phyloP scores from a whole-genome alignment of 805 yeast genomes.

The Lipomyces kockii region DNA sequence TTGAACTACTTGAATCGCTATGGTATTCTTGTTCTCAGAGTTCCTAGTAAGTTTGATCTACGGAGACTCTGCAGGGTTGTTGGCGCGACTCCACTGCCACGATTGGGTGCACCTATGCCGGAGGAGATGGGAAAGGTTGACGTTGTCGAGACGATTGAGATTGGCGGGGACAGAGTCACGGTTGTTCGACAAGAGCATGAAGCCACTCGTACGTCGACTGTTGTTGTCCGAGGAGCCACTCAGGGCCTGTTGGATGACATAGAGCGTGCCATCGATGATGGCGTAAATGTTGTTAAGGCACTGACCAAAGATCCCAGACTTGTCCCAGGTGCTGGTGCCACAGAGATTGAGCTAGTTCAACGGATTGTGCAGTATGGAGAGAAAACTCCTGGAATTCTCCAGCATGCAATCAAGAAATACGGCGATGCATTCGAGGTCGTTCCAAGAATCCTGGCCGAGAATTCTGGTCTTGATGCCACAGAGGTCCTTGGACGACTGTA shows the following conservation, averaged over 20 bases:
- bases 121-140: slow-evolving; percentile 92
- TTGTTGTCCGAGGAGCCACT: slow-evolving; percentile 94
- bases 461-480: slow-evolving; percentile 88
- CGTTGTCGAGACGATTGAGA: slow-evolving; percentile 85
- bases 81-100: slow-evolving; percentile 94
- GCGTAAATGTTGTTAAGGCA: slow-evolving; percentile 90
- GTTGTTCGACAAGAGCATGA: slow-evolving; percentile 73
- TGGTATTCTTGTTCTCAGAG: slow-evolving; percentile 81
- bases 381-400: slow-evolving; percentile 88
- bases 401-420: slow-evolving; percentile 89
- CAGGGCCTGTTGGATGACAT: slow-evolving; percentile 90
- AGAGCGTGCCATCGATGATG: slow-evolving; percentile 97
- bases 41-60: slow-evolving; percentile 91
- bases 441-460: slow-evolving; percentile 91
- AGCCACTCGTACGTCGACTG: slow-evolving; percentile 83
- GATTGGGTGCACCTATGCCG: slow-evolving; percentile 92
- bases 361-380: slow-evolving; percentile 86
- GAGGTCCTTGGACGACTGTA: slow-evolving; percentile 88
- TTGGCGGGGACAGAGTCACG: slow-evolving; percentile 97
- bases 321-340: slow-evolving; percentile 95
- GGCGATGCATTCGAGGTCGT: slow-evolving; percentile 94
- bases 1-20: slow-evolving; percentile 89
- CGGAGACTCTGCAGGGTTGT: slow-evolving; percentile 94
- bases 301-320: slow-evolving; percentile 78
- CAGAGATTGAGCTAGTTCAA: slow-evolving; percentile 85